Evolutionary conservation across 768 basidiomycete species (phyloP).

Genomic region (Calocybe cyanea): DNA sequence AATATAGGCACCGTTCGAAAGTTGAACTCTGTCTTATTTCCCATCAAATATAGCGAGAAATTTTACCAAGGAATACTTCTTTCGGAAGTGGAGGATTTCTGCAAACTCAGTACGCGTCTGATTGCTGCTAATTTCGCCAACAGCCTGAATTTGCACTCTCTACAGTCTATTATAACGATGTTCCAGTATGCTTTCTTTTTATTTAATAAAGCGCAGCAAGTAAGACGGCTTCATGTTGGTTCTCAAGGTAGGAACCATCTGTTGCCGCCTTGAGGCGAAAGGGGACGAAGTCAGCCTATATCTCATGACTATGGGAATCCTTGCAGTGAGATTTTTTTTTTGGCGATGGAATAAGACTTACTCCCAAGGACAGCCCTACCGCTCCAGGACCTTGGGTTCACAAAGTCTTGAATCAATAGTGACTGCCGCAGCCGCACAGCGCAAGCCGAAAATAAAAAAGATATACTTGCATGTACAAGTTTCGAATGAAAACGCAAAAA

Average conservation of each 20-base stretch:
- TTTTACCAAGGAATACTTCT: conserved; percentile 80
- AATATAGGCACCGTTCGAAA: conserved; percentile 79
- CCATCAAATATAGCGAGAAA: conserved; percentile 84
- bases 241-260: conserved; percentile 72
- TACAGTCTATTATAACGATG: conserved; percentile 88
- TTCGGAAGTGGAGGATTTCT: conserved; percentile 80
- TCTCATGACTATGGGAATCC: conserved; percentile 89
- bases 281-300: conserved; percentile 59
- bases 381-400: conserved; percentile 73
- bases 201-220: too few relatives aligned
- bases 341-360: conserved; percentile 8
- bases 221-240: too few relatives aligned
- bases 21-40: conserved; percentile 75
- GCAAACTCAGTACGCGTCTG: conserved; percentile 68
- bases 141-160: conserved; percentile 3
- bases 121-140: background rate
- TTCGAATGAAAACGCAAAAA: conserved; percentile 73
- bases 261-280: conserved; percentile 76
- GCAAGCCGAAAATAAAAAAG: conserved; percentile 59
- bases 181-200: conserved; percentile 51
- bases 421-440: conserved; percentile 52
- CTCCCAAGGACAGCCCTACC: conserved; percentile 63
- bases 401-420: conserved; percentile 67
- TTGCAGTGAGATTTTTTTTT: conserved; percentile 59
- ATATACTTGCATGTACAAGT: conserved; percentile 86